Evolutionary conservation across 805 yeast genomes (phyloP), one percentile per base, ranked within the genome.

Genomic region (Blastobotrys muscicola): DNA sequence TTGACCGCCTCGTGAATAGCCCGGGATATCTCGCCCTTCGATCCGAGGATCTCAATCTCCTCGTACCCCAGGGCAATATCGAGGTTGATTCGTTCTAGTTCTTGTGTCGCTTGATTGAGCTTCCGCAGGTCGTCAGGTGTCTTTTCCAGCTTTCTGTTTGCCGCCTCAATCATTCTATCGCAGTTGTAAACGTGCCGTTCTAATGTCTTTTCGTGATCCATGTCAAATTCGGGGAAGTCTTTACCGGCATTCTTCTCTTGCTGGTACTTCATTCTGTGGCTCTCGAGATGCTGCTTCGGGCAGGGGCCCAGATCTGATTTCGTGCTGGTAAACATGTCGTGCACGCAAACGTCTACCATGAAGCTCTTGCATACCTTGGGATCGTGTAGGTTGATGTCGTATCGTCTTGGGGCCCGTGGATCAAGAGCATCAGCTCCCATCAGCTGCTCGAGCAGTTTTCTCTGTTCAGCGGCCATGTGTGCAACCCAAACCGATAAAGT

Each of bases 291-390:
- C 13, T 80, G 62, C 51, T 72, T 74, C 0, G 85, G 85, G 58
- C 97, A 89, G 46, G 71, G 71, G 1, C 96, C 96, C 49, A 84
- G 62, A 56, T 82, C 85, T 56, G 82, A 82, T 59, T 86, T 87
- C 9, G 96, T 85, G 5, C 85, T 85, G 9, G 71, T 71, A 56
- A 89, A 84, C 38, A 87, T 60, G 50, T 87, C 96, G 59, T 83
- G 80, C 0, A 95, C 90, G 53, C 97, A 89, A 7, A 75, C 73
- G 0, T 92, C 95, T 11, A 85, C 85, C n/a, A 89, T 60, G 58
- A 80, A 89, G 13, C 83, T 69, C 58, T 82, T 83, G 62, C 97
- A 89, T 5, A 86, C 78, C 36, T 76, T 67, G 10, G 76, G 70
- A 42, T 78, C 80, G 31, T 64, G 62, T 41, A 80, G 59, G 61